Conservation (phyloP, 805 yeast species). For the Yamadazyma tumulicola region DNA sequence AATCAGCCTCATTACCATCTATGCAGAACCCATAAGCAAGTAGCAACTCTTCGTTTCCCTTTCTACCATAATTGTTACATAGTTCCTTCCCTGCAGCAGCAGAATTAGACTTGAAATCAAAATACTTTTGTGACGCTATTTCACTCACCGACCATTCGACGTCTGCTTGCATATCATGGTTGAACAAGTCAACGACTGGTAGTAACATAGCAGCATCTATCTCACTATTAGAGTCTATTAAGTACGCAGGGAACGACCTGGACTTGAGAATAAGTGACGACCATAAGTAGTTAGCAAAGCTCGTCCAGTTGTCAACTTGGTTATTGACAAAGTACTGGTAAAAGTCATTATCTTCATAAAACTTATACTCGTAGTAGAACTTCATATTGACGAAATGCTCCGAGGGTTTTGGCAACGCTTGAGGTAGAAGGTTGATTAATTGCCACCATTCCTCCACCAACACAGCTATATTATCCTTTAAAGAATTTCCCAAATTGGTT, state of each 20-base stretch:
- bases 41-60: slow-evolving; percentile 79
- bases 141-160: slow-evolving; percentile 57
- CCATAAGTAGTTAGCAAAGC: slow-evolving; percentile 73
- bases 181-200: slow-evolving; percentile 76
- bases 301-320: slow-evolving; percentile 49
- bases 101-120: slow-evolving; percentile 43
- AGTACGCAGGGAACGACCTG: slow-evolving; percentile 74
- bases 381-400: slow-evolving; percentile 39
- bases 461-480: slow-evolving; percentile 42
- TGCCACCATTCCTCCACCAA: slow-evolving; percentile 64
- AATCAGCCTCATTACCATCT: slow-evolving; percentile 55
- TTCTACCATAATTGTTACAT: slow-evolving; percentile 82
- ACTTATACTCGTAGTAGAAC: slow-evolving; percentile 41
- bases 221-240: slow-evolving; percentile 33
- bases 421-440: slow-evolving; percentile 28
- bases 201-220: slow-evolving; percentile 61
- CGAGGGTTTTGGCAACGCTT: slow-evolving; percentile 25
- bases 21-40: slow-evolving; percentile 79
- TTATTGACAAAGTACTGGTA: slow-evolving; percentile 22
- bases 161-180: slow-evolving; percentile 59
- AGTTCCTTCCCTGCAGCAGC: slow-evolving; percentile 45
- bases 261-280: slow-evolving; percentile 66
- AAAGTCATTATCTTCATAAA: slow-evolving; percentile 34
- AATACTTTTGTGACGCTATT: slow-evolving; percentile 17
- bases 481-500: slow-evolving; percentile 62